Evolutionary conservation across 1,284 basidiomycete genomes (phyloP).

Genomic region (Laetiporus sulphureus): DNA sequence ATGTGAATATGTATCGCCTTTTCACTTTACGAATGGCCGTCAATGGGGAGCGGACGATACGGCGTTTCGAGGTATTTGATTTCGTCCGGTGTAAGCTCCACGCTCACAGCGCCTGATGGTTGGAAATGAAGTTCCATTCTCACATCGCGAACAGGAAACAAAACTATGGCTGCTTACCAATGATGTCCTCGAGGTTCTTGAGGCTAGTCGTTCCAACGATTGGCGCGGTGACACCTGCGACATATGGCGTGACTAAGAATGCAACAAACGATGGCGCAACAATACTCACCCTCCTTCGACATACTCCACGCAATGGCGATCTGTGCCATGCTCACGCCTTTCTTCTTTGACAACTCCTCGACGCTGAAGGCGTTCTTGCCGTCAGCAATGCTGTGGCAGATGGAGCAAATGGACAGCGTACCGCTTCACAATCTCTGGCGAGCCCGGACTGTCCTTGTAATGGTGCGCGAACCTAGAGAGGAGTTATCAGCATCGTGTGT

Average conservation of each 20-base stretch:
- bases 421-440: conserved; percentile 10
- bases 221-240: conserved; percentile 39
- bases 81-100: conserved; percentile 21
- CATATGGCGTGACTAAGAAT: conserved; percentile 15
- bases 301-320: conserved; percentile 28
- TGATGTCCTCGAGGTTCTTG: conserved; percentile 41
- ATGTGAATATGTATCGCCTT: too few relatives aligned
- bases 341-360: conserved; percentile 36
- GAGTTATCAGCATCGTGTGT: neutral
- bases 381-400: neutral
- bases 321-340: conserved; percentile 22
- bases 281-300: conserved; percentile 28
- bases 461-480: conserved; percentile 12
- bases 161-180: conserved; percentile 34
- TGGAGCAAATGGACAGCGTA: conserved; percentile 1
- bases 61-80: conserved; percentile 17
- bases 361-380: conserved; percentile 20
- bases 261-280: neutral
- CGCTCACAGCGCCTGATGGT: conserved; percentile 16
- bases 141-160: too few relatives aligned
- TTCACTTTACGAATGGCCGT: conserved; percentile 15
- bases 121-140: too few relatives aligned
- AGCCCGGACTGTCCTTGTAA: conserved; percentile 11
- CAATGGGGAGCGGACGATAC: conserved; percentile 13
- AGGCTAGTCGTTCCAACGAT: conserved; percentile 48